A percentile compares a stretch with the other conserved stretches of the same genome.
phyloP scores from a whole-genome alignment of 23 red algal genomes.

The Gracilaria caudata region DNA sequence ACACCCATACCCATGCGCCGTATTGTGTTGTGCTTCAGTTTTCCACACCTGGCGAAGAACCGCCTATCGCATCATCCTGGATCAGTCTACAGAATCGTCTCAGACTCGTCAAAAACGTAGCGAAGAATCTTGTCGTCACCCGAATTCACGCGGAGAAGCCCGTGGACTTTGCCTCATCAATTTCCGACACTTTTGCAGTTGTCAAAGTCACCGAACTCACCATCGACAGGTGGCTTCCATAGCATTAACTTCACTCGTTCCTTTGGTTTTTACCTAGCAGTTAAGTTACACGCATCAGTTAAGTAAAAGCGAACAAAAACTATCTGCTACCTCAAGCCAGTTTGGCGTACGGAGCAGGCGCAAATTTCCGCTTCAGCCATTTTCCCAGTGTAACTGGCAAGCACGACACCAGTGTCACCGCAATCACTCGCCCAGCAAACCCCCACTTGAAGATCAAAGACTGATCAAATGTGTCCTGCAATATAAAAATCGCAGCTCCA shows the following conservation, averaged over 20 bases:
- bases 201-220: slow-evolving; percentile 54
- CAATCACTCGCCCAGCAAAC: slow-evolving; percentile 71
- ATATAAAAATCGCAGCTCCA: slow-evolving; percentile 49
- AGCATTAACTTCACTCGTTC: not conserved
- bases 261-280: not conserved
- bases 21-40: slow-evolving; percentile 80
- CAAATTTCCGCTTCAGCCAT: slow-evolving; percentile 77
- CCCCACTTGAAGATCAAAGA: slow-evolving; percentile 81
- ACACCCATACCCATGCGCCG: slow-evolving; percentile 71
- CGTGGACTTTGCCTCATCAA: not conserved
- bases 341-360: slow-evolving; percentile 87
- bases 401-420: slow-evolving; percentile 84
- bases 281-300: slow-evolving; percentile 9
- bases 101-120: slow-evolving; percentile 86
- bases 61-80: slow-evolving; percentile 64
- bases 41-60: not conserved
- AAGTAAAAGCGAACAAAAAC: slow-evolving; percentile 1
- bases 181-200: slow-evolving; percentile 11
- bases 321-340: slow-evolving; percentile 45
- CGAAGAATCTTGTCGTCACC: slow-evolving; percentile 68
- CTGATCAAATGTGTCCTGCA: slow-evolving; percentile 79
- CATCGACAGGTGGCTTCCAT: slow-evolving; percentile 56
- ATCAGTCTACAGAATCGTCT: slow-evolving; percentile 80
- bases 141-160: not conserved
- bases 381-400: slow-evolving; percentile 87